phyloP scores from a whole-genome alignment of 306 rosid species.

The Lagenaria siceraria region DNA sequence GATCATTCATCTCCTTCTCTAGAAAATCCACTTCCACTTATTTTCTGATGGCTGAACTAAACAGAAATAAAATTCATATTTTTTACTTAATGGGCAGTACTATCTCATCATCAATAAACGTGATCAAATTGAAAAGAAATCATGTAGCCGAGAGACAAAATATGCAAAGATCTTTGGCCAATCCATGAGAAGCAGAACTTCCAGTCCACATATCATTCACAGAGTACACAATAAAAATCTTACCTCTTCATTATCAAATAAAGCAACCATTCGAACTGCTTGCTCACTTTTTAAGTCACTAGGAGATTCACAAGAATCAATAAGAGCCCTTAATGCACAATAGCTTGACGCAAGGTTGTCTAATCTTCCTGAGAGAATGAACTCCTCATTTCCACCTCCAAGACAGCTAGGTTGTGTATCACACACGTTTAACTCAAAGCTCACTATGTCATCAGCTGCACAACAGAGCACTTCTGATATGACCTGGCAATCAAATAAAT shows the following conservation, averaged over 20 bases:
- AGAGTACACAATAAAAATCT: slow-evolving; percentile 12
- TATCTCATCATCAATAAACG: neutral
- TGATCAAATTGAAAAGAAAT: neutral
- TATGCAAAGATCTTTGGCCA: neutral
- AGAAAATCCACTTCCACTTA: neutral
- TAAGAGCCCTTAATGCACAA: slow-evolving; percentile 83
- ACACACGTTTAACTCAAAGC: slow-evolving; percentile 76
- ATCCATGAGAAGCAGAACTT: neutral
- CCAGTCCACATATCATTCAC: neutral
- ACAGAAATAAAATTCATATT: neutral
- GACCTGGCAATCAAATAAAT: slow-evolving; percentile 32
- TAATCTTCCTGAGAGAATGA: slow-evolving; percentile 93
- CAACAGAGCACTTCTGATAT: slow-evolving; percentile 74
- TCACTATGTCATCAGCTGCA: slow-evolving; percentile 54
- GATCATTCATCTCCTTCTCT: neutral
- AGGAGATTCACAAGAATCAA: slow-evolving; percentile 59
- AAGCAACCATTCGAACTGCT: slow-evolving; percentile 87
- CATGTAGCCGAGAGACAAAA: neutral
- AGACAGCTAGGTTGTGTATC: slow-evolving; percentile 98
- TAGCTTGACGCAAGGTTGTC: slow-evolving; percentile 95
- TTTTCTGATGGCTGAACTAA: neutral
- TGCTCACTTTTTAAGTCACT: slow-evolving; percentile 50
- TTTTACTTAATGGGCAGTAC: neutral
- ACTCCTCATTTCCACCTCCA: slow-evolving; percentile 91
- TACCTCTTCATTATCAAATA: slow-evolving; percentile 99